Conservation (phyloP, 441 rosid species). For the Populus hybrid region DNA sequence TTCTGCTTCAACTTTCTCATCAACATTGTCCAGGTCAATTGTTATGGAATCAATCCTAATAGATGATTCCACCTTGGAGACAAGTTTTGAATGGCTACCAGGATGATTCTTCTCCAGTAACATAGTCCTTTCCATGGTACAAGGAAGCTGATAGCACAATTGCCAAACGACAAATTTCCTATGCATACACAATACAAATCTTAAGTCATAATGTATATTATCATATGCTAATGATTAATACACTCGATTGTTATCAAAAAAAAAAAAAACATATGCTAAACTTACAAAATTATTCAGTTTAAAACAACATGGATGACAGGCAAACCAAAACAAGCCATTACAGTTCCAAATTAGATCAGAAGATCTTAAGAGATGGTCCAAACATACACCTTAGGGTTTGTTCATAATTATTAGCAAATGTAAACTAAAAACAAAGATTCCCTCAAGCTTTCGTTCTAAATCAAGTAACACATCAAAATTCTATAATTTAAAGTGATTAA, state of each 20-base stretch:
- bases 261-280: neutral
- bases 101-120: constrained; percentile 34
- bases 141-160: constrained; percentile 23
- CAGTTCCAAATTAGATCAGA: constrained; percentile 9
- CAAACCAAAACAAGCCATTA: constrained; percentile 9
- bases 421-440: constrained; percentile 4
- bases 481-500: constrained; percentile 12
- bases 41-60: constrained; percentile 67
- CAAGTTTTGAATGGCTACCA: constrained; percentile 28
- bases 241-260: no score
- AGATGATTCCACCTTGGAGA: constrained; percentile 46
- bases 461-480: constrained; percentile 6
- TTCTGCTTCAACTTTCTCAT: constrained; percentile 30
- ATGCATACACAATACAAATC: constrained; percentile 15
- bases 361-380: constrained; percentile 9
- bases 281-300: neutral
- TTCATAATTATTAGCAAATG: constrained; percentile 4
- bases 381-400: constrained; percentile 19
- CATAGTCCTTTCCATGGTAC: constrained; percentile 31
- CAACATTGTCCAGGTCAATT: constrained; percentile 53
- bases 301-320: neutral
- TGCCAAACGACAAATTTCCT: constrained; percentile 17
- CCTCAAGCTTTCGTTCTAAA: constrained; percentile 8
- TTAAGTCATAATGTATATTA: constrained; percentile 5
- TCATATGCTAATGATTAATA: neutral